A percentile compares a stretch with the other conserved stretches of the same genome.
Conservation (phyloP, 305 asterid species). For the Fraxinus greggii region DNA sequence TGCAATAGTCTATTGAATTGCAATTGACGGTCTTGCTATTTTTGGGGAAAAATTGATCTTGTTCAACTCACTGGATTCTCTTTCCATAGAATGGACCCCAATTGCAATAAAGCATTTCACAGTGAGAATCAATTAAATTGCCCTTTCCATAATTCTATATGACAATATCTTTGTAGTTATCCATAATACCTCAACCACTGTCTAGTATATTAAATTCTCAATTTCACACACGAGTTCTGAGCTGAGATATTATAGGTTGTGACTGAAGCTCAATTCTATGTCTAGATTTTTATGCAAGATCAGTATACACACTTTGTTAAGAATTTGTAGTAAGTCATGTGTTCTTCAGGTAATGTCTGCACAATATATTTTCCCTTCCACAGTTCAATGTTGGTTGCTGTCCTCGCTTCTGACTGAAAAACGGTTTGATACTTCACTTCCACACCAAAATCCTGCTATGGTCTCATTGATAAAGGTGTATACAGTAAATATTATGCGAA, state of each 20-base stretch:
- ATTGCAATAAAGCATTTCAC: neutral
- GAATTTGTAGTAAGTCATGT: neutral
- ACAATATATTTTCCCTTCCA: constrained; percentile 3
- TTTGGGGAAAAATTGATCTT: neutral
- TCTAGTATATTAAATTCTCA: neutral
- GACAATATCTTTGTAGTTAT: neutral
- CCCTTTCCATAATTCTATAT: neutral
- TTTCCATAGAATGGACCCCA: neutral
- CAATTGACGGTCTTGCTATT: neutral
- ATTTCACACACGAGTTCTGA: neutral
- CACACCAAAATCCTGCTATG: neutral
- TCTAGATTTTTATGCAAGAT: neutral
- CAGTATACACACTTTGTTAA: neutral
- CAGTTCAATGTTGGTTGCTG: neutral
- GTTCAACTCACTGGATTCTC: neutral
- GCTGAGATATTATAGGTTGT: neutral
- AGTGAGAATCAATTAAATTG: neutral
- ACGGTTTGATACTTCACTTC: neutral
- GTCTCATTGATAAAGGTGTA: neutral
- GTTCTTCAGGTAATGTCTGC: neutral
- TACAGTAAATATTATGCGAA: neutral
- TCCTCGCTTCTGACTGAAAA: neutral
- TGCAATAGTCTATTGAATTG: neutral
- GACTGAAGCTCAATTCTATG: neutral
- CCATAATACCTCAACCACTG: neutral